A percentile compares a stretch with the other conserved stretches of the same genome.
Conservation (phyloP, 1,284 basidiomycete genomes). For the Trametes versicolor region DNA sequence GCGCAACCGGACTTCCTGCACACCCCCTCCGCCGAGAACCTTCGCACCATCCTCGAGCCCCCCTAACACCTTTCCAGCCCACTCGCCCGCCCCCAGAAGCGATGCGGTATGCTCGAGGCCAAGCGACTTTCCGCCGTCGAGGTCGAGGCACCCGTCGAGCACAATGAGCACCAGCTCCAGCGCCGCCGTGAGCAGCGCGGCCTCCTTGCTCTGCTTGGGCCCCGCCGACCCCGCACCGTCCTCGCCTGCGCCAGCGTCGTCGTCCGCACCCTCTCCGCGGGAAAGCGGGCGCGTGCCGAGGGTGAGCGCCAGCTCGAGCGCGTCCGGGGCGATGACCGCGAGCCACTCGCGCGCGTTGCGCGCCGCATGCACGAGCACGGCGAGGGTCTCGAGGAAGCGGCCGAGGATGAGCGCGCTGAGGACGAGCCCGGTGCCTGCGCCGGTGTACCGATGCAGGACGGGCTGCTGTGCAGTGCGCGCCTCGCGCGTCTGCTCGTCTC, state of each 20-base stretch:
- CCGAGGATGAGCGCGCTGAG: slow-evolving; percentile 80
- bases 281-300: slow-evolving; percentile 76
- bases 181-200: slow-evolving; percentile 75
- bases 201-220: slow-evolving; percentile 58
- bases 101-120: slow-evolving; percentile 79
- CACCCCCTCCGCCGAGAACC: slow-evolving; percentile 73
- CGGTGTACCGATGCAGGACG: slow-evolving; percentile 64
- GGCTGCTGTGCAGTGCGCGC: slow-evolving; percentile 64
- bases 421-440: slow-evolving; percentile 83
- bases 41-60: slow-evolving; percentile 71
- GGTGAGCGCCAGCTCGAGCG: slow-evolving; percentile 84
- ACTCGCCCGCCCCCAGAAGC: slow-evolving; percentile 81
- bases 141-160: slow-evolving; percentile 77
- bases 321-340: slow-evolving; percentile 80
- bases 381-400: slow-evolving; percentile 80
- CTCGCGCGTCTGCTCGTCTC: slow-evolving; percentile 82
- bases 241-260: slow-evolving; percentile 52
- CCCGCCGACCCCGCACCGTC: slow-evolving; percentile 30
- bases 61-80: slow-evolving; percentile 79
- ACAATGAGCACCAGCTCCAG: slow-evolving; percentile 83
- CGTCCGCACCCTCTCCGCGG: slow-evolving; percentile 53
- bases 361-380: slow-evolving; percentile 85
- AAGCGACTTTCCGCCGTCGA: slow-evolving; percentile 81
- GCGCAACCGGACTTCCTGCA: slow-evolving; percentile 64
- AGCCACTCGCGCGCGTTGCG: slow-evolving; percentile 85